phyloP scores from a whole-genome alignment of 2,329 filamentous ascomycete genomes.

The Fusarium chlamydosporum region DNA sequence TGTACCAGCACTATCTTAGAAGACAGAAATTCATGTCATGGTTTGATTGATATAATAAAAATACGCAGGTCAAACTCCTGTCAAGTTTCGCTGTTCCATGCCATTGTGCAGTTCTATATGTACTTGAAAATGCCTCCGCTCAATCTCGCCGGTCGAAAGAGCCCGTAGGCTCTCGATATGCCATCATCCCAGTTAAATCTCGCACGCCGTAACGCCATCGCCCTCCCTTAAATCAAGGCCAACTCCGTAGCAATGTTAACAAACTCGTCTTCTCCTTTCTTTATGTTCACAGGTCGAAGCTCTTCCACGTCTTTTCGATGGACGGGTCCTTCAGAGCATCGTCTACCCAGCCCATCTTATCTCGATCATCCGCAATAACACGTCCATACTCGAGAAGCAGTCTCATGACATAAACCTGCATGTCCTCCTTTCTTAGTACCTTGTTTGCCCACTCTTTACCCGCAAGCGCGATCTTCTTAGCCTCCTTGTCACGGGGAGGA shows the following conservation, averaged over 20 bases:
- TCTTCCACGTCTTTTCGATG: conserved; percentile 52
- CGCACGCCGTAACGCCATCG: conserved; percentile 43
- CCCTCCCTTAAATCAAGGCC: conserved; percentile 38
- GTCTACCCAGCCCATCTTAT: conserved; percentile 68
- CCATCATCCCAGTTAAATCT: conserved; percentile 20
- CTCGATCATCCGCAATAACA: conserved; percentile 65
- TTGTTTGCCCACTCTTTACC: conserved; percentile 78
- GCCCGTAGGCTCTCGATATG: conserved; percentile 34
- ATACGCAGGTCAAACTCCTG: conserved; percentile 23
- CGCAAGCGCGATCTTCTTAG: conserved; percentile 73
- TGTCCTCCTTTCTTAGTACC: conserved; percentile 78
- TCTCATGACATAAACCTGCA: conserved; percentile 78
- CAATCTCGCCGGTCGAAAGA: conserved; percentile 22
- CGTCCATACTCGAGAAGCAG: conserved; percentile 75
- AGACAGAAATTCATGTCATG: conserved; percentile 1
- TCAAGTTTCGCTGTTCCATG: conserved; percentile 16
- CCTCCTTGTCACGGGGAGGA: conserved; percentile 68
- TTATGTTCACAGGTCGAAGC: conserved; percentile 43
- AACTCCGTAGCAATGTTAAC: conserved; percentile 36
- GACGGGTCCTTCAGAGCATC: conserved; percentile 60
- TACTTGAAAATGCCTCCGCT: conserved; percentile 20
- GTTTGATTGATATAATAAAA: conserved; percentile 39
- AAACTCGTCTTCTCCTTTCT: background rate
- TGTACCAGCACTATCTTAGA: conserved; percentile 10
- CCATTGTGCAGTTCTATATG: conserved; percentile 39